phyloP scores from a whole-genome alignment of 495 filamentous ascomycete genomes.

The Lophiotrema nucula region DNA sequence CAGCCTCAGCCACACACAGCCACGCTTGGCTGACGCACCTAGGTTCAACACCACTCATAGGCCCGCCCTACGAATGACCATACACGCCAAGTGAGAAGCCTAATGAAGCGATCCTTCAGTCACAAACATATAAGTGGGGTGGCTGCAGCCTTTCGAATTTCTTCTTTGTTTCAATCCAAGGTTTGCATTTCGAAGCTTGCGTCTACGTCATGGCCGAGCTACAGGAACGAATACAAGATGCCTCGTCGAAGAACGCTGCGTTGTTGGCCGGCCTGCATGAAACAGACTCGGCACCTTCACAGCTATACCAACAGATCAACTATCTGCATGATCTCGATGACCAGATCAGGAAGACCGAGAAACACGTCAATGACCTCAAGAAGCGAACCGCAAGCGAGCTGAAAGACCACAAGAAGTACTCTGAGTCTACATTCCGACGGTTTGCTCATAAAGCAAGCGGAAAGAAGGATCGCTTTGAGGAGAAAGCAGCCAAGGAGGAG shows the following conservation, averaged over 20 bases:
- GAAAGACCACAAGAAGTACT: slow-evolving; percentile 50
- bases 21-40: no score
- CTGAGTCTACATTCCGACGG: slow-evolving; percentile 48
- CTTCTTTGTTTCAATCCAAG: no score
- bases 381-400: slow-evolving; percentile 43
- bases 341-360: slow-evolving; percentile 33
- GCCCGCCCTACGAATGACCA: no score
- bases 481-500: slow-evolving; percentile 50
- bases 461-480: slow-evolving; percentile 42
- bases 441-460: slow-evolving; percentile 48
- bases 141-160: no score
- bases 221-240: no score
- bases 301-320: slow-evolving; percentile 42
- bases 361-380: slow-evolving; percentile 32
- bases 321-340: slow-evolving; percentile 44
- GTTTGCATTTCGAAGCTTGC: not conserved
- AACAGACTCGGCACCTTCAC: slow-evolving; percentile 46
- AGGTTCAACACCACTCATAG: no score
- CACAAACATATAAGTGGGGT: no score
- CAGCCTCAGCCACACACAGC: no score
- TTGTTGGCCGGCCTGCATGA: slow-evolving; percentile 43
- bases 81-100: no score
- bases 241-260: slow-evolving; percentile 37
- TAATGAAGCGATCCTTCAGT: no score
- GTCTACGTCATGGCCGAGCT: no score